Percentiles rank a stretch among this genome's conserved stretches.
Evolutionary conservation across 176 grass and related monocot species (phyloP).

Genomic region (Ensete glaucum): DNA sequence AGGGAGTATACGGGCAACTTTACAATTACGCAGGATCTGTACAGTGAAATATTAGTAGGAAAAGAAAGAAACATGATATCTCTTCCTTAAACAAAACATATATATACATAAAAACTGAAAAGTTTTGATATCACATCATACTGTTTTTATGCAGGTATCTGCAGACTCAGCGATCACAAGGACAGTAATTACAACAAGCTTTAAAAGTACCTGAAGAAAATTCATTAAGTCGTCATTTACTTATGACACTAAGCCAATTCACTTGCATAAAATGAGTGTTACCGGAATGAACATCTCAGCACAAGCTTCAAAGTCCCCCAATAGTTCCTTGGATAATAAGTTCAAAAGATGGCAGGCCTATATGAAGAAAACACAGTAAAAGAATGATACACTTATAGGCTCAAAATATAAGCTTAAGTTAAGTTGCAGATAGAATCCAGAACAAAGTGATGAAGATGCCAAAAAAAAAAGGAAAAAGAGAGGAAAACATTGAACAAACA

Average conservation of each 20-base stretch:
- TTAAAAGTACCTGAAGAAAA: constrained; percentile 73
- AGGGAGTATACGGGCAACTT: constrained; percentile 80
- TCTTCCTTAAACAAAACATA: constrained; percentile 2
- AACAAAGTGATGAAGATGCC: background rate
- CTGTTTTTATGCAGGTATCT: constrained; percentile 95
- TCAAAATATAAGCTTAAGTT: background rate
- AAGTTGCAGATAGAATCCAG: background rate
- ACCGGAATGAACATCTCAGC: constrained; percentile 92
- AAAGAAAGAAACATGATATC: constrained; percentile 20
- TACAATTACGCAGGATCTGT: constrained; percentile 83
- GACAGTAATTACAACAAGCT: constrained; percentile 98
- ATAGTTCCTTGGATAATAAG: constrained; percentile 92
- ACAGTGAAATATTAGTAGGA: constrained; percentile 13
- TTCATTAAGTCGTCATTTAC: constrained; percentile 17
- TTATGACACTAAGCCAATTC: constrained; percentile 3
- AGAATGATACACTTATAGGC: background rate
- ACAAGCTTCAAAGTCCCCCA: constrained; percentile 85
- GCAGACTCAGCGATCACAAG: constrained; percentile 94
- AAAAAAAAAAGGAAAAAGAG: background rate
- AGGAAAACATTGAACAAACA: background rate
- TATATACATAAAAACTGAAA: background rate
- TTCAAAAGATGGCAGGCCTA: constrained; percentile 88
- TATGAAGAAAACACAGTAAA: constrained; percentile 2
- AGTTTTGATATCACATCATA: constrained; percentile 27
- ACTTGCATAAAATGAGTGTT: constrained; percentile 1